Evolutionary conservation across 176 grass and related monocot species (phyloP).

Genomic region (sorghum (Sorghum bicolor)): Sorghum_bicolor_NCBIv3 NC_012879.2:60889001-60889500

Average conservation of each 20-base stretch:
- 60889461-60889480: constrained; percentile 99
- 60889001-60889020: constrained; percentile 59
- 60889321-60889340: not conserved
- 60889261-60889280: constrained; percentile 97
- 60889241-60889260: constrained; percentile 99
- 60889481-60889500: constrained; percentile 97
- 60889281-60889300: not conserved
- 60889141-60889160: not conserved
- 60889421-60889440: constrained; percentile 93
- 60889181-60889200: constrained; percentile 77
- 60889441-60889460: constrained; percentile 86
- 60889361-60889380: not conserved
- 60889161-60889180: constrained; percentile 1
- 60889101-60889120: not conserved
- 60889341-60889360: constrained; percentile 16
- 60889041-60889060: constrained; percentile 6
- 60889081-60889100: not conserved
- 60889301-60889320: not conserved
- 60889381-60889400: constrained; percentile 91
- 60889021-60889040: constrained; percentile 13
- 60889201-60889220: constrained; percentile 99
- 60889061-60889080: not conserved
- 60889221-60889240: constrained; percentile 99
- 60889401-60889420: constrained; percentile 99
- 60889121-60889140: not conserved